Conservation (phyloP, 2,329 filamentous ascomycete species). For the Hypocreales sp. region DNA sequence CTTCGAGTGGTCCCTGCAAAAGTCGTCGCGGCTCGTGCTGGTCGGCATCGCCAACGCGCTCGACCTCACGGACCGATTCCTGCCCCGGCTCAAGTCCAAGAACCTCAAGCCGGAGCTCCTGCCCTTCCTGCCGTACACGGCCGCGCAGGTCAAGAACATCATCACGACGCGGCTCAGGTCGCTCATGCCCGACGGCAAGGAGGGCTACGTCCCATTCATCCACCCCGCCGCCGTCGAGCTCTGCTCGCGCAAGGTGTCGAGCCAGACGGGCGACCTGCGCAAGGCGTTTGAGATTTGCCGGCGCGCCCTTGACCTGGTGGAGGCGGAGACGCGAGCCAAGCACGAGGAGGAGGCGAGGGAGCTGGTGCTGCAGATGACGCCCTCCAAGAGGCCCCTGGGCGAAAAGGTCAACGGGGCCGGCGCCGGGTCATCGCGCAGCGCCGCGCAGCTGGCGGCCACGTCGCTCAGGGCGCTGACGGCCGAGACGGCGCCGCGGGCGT, state of each 20-base stretch:
- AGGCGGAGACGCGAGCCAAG: slow-evolving; percentile 65
- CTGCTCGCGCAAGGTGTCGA: slow-evolving; percentile 86
- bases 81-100: slow-evolving; percentile 83
- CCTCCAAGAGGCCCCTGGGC: slow-evolving; percentile 61
- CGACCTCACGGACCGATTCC: slow-evolving; percentile 86
- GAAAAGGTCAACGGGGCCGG: slow-evolving; percentile 59
- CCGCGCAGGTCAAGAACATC: slow-evolving; percentile 72
- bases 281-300: slow-evolving; percentile 93
- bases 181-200: slow-evolving; percentile 42
- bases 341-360: slow-evolving; percentile 48
- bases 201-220: slow-evolving; percentile 66
- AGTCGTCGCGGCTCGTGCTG: slow-evolving; percentile 63
- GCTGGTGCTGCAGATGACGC: slow-evolving; percentile 41
- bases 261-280: slow-evolving; percentile 83
- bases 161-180: slow-evolving; percentile 71
- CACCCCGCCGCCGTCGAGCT: slow-evolving; percentile 89
- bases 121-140: slow-evolving; percentile 85
- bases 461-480: slow-evolving; percentile 50
- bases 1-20: slow-evolving; percentile 91
- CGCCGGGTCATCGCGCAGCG: slow-evolving; percentile 19
- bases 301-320: slow-evolving; percentile 75
- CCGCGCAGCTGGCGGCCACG: slow-evolving; percentile 30
- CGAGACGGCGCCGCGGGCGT: slow-evolving; percentile 73
- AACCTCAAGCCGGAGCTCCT: slow-evolving; percentile 82
- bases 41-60: slow-evolving; percentile 93